Evolutionary conservation across 73 alveolate genomes (phyloP).

Genomic region (Uronychia setigera): DNA sequence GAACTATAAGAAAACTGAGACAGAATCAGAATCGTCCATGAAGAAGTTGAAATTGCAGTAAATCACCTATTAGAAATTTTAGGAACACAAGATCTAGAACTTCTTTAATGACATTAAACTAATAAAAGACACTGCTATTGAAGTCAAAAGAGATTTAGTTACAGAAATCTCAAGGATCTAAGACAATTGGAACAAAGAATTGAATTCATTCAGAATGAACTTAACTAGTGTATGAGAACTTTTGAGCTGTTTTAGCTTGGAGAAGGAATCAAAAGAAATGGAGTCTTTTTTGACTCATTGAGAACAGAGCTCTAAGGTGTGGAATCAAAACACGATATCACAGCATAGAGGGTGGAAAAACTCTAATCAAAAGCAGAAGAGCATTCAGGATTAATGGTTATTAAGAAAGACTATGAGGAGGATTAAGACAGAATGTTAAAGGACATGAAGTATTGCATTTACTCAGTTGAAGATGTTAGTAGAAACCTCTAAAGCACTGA

Average conservation of each 20-base stretch:
- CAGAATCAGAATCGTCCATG: neutral
- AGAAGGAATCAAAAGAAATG: slow-evolving; percentile 7
- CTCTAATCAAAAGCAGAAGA: neutral
- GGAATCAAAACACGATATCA: slow-evolving; percentile 16
- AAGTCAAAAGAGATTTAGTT: neutral
- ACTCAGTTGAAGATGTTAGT: slow-evolving; percentile 29
- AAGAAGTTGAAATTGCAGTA: neutral
- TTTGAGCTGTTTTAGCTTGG: neutral
- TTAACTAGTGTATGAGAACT: neutral
- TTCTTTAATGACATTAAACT: neutral
- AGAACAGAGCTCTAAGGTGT: neutral
- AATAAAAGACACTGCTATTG: neutral
- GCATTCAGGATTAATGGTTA: slow-evolving; percentile 1
- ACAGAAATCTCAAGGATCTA: neutral
- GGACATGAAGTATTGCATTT: slow-evolving; percentile 6
- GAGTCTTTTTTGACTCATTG: slow-evolving; percentile 17
- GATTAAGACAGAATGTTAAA: slow-evolving; percentile 9
- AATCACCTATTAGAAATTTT: neutral
- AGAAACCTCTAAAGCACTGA: slow-evolving; percentile 23
- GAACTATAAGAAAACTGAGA: neutral
- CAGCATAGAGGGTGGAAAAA: slow-evolving; percentile 3
- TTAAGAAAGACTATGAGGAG: slow-evolving; percentile 10
- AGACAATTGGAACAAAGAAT: neutral
- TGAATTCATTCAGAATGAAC: neutral
- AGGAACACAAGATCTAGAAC: neutral